Evolutionary conservation across 352 stramenopile genomes (phyloP).

Genomic region (Pythium brassicae): DNA sequence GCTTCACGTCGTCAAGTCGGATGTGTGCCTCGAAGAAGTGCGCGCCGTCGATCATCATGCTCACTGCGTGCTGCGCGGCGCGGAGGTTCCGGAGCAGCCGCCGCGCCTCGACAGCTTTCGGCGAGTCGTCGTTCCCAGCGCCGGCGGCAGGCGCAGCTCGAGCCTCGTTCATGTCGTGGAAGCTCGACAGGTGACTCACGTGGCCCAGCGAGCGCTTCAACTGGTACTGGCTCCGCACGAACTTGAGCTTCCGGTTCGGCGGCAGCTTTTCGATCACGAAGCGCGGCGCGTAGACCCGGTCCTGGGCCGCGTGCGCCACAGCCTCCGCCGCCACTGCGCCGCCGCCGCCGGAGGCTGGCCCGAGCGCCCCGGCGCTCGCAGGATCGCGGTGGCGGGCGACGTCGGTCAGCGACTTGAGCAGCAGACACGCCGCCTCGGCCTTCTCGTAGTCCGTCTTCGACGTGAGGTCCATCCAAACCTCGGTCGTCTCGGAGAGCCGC

Average conservation of each 20-base stretch:
- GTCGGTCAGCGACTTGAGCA: constrained; percentile 37
- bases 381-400: constrained; percentile 21
- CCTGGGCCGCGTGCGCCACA: not conserved
- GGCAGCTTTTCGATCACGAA: constrained; percentile 35
- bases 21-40: constrained; percentile 67
- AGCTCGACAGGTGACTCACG: constrained; percentile 45
- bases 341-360: not conserved
- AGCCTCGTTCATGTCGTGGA: constrained; percentile 25
- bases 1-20: constrained; percentile 11
- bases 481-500: constrained; percentile 61
- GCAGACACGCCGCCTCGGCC: constrained; percentile 34
- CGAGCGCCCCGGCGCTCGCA: not conserved
- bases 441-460: constrained; percentile 69
- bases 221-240: constrained; percentile 23
- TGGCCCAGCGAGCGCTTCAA: constrained; percentile 33
- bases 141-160: not conserved
- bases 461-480: constrained; percentile 81
- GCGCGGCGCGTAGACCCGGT: constrained; percentile 16
- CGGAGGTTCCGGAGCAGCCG: constrained; percentile 56
- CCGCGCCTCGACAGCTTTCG: constrained; percentile 36
- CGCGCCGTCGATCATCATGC: constrained; percentile 62
- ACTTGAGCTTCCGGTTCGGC: constrained; percentile 46
- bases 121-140: constrained; percentile 7
- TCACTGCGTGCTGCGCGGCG: constrained; percentile 52
- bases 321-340: too few species aligned